Conservation (phyloP, 2,329 filamentous ascomycete species). For the Ambrosiella xylebori region DNA sequence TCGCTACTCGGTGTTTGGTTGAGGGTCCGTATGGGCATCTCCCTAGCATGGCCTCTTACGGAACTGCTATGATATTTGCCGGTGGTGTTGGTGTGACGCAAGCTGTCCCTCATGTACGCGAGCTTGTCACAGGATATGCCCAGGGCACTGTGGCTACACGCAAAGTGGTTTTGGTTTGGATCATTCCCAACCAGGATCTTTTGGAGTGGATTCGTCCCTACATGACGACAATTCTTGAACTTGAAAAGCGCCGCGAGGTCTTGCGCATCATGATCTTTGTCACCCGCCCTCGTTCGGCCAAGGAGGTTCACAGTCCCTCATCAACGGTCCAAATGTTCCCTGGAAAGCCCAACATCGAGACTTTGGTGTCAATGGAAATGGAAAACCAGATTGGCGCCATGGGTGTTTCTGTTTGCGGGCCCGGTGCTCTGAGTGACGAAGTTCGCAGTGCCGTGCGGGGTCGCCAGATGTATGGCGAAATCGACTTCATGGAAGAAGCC, state of each 20-base stretch:
- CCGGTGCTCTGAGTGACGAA: constrained; percentile 57
- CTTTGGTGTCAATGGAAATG: constrained; percentile 55
- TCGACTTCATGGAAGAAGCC: constrained; percentile 67
- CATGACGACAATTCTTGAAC: constrained; percentile 65
- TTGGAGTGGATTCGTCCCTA: constrained; percentile 69
- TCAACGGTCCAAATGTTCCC: constrained; percentile 74
- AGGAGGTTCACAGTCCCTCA: constrained; percentile 64
- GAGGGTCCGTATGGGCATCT: constrained; percentile 65
- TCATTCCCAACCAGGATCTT: constrained; percentile 62
- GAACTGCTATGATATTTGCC: constrained; percentile 62
- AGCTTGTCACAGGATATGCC: constrained; percentile 51
- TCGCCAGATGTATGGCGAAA: constrained; percentile 45
- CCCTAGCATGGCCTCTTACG: constrained; percentile 56
- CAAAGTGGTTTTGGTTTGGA: constrained; percentile 61
- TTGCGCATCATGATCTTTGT: constrained; percentile 66
- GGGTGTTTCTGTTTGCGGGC: constrained; percentile 58
- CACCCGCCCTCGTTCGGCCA: constrained; percentile 54
- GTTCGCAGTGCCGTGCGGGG: constrained; percentile 49
- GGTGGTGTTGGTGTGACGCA: constrained; percentile 71
- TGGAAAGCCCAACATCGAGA: constrained; percentile 56
- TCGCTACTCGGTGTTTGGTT: constrained; percentile 47
- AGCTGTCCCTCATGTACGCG: constrained; percentile 56
- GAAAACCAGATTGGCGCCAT: constrained; percentile 57
- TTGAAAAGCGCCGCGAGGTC: constrained; percentile 57
- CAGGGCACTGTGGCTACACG: constrained; percentile 54